phyloP scores from a whole-genome alignment of 805 yeast species.

The Debaryomyces hansenii region DNA sequence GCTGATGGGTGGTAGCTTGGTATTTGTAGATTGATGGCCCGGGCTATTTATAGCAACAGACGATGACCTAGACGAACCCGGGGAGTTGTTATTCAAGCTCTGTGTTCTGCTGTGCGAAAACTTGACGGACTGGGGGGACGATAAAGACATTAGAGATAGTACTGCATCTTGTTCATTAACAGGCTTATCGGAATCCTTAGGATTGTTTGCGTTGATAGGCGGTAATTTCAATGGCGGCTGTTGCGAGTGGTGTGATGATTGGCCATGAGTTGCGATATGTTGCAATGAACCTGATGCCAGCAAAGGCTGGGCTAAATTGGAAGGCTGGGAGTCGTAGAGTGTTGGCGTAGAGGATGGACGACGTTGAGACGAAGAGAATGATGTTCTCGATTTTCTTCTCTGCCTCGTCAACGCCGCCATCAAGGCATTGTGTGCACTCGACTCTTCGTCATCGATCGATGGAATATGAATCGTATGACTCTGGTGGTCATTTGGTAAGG shows the following conservation, averaged over 20 bases:
- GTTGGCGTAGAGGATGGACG: not conserved
- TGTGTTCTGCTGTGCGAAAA: conserved; percentile 29
- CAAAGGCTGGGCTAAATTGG: not conserved
- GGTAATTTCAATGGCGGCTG: conserved; percentile 29
- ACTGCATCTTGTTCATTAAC: conserved; percentile 55
- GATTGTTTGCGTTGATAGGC: conserved; percentile 1
- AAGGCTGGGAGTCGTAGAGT: not conserved
- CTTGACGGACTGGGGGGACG: conserved; percentile 47
- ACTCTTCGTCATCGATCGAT: conserved; percentile 35
- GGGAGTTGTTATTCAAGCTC: conserved; percentile 33
- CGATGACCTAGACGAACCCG: conserved; percentile 14
- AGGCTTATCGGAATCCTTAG: conserved; percentile 6
- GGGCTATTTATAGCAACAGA: conserved; percentile 9
- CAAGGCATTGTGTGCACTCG: conserved; percentile 47
- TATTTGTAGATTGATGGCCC: not conserved
- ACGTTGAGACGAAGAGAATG: conserved; percentile 10
- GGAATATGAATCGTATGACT: conserved; percentile 18
- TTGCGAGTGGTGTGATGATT: conserved; percentile 6
- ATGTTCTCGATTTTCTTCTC: conserved; percentile 22
- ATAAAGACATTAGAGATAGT: conserved; percentile 52
- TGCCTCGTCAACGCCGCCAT: conserved; percentile 40
- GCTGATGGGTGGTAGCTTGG: conserved; percentile 29
- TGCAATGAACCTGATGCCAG: not conserved
- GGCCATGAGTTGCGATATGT: not conserved
- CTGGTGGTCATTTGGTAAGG: conserved; percentile 5